phyloP scores from a whole-genome alignment of 139 green algal species.

The Picochlorum sp. region DNA sequence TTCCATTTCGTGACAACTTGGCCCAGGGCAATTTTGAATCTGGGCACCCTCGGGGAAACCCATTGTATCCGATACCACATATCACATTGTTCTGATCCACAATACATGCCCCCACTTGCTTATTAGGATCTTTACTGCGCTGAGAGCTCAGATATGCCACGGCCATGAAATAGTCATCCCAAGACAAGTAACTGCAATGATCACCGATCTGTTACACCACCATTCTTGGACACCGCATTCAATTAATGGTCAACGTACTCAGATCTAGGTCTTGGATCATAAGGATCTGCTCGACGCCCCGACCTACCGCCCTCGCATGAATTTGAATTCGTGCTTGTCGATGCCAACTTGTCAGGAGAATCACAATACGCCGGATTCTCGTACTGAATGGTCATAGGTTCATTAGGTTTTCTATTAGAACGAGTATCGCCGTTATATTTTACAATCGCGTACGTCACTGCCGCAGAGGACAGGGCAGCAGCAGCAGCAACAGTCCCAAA shows the following conservation, averaged over 20 bases:
- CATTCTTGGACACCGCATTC: background rate
- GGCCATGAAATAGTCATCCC: constrained; percentile 99
- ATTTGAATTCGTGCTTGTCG: background rate
- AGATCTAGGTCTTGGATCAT: constrained; percentile 13
- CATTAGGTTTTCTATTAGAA: background rate
- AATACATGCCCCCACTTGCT: constrained; percentile 90
- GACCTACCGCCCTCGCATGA: background rate
- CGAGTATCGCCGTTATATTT: background rate
- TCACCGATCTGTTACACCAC: background rate
- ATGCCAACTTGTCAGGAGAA: background rate
- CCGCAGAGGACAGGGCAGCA: constrained; percentile 7
- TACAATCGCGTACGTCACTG: constrained; percentile 14
- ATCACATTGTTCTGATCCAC: constrained; percentile 85
- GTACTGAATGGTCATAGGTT: background rate
- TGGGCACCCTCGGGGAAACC: constrained; percentile 89
- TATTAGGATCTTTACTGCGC: constrained; percentile 94
- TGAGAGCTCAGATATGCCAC: constrained; percentile 88
- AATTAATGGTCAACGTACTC: constrained; percentile 11
- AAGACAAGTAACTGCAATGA: constrained; percentile 68
- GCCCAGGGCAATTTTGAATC: constrained; percentile 82
- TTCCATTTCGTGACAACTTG: constrained; percentile 47
- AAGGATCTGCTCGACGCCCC: constrained; percentile 14
- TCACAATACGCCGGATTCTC: background rate
- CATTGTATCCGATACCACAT: constrained; percentile 98
- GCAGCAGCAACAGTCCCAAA: constrained; percentile 8